A percentile compares a stretch with the other conserved stretches of the same genome.
phyloP scores from a whole-genome alignment of 176 grass and related monocot genomes.

The Urochloa ruziziensis region DNA sequence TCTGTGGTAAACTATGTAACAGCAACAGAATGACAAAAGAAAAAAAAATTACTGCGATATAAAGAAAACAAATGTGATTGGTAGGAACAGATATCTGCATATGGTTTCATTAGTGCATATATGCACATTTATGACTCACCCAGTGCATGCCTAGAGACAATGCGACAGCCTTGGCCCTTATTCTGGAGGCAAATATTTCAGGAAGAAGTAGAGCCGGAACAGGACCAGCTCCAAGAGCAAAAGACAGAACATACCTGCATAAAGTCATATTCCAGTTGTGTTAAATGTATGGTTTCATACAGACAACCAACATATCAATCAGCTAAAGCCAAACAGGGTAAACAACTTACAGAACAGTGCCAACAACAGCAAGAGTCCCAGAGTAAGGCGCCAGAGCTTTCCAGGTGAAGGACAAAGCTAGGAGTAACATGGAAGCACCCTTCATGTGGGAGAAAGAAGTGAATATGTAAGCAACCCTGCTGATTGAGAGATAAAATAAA shows the following conservation, averaged over 20 bases:
- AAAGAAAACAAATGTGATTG: background rate
- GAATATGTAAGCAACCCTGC: background rate
- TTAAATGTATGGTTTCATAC: background rate
- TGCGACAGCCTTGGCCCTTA: conserved; percentile 97
- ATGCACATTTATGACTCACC: conserved; percentile 53
- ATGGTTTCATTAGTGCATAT: background rate
- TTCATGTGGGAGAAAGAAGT: conserved; percentile 29
- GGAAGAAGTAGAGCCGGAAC: conserved; percentile 97
- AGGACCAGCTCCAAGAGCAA: conserved; percentile 95
- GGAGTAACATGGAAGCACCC: conserved; percentile 87
- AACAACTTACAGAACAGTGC: conserved; percentile 88
- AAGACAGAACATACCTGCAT: conserved; percentile 88
- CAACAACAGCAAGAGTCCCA: conserved; percentile 81
- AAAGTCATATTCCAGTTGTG: conserved; percentile 33
- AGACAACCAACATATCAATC: background rate
- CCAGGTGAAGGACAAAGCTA: conserved; percentile 91
- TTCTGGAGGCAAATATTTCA: conserved; percentile 98
- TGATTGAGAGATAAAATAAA: conserved; percentile 3
- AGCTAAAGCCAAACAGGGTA: background rate
- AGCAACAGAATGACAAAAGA: background rate
- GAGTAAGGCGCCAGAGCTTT: conserved; percentile 88
- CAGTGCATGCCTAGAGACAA: conserved; percentile 99
- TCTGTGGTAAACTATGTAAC: background rate
- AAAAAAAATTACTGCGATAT: background rate
- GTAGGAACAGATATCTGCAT: background rate